Percentiles rank a stretch among this genome's conserved stretches.
Evolutionary conservation across 23 red algal species (phyloP).

Genomic region (Gracilaria domingensis): DNA sequence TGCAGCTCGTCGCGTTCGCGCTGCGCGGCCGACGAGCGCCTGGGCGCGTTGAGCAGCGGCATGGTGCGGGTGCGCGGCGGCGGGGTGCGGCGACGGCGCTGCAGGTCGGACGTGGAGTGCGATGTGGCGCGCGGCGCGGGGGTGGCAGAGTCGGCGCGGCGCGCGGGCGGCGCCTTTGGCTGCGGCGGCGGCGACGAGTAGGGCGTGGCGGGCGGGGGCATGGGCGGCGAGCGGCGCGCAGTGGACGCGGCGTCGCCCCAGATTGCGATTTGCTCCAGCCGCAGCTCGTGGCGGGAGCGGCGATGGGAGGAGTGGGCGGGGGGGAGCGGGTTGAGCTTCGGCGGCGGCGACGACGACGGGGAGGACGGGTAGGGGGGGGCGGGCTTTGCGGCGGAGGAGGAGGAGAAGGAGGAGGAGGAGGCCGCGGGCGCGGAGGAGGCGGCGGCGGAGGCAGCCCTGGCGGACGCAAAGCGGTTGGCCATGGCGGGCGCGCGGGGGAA

Average conservation of each 20-base stretch:
- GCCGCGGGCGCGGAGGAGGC: background rate
- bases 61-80: constrained; percentile 38
- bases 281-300: constrained; percentile 41
- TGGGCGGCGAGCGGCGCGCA: background rate
- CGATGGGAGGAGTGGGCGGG: constrained; percentile 16
- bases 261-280: constrained; percentile 72
- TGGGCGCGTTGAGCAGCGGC: background rate
- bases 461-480: background rate
- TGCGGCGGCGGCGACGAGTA: constrained; percentile 1
- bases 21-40: constrained; percentile 21
- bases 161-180: background rate
- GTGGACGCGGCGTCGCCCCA: constrained; percentile 56
- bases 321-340: constrained; percentile 12
- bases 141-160: background rate
- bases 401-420: background rate
- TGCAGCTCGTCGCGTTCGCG: constrained; percentile 58
- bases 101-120: too few species aligned
- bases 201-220: background rate
- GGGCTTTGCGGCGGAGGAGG: background rate
- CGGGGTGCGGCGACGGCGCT: background rate
- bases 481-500: background rate
- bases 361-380: background rate
- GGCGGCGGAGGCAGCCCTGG: background rate
- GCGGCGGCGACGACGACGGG: background rate
- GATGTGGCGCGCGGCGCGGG: too few species aligned